Conservation (phyloP, 2,329 filamentous ascomycete species). For the Monilinia polystroma region DNA sequence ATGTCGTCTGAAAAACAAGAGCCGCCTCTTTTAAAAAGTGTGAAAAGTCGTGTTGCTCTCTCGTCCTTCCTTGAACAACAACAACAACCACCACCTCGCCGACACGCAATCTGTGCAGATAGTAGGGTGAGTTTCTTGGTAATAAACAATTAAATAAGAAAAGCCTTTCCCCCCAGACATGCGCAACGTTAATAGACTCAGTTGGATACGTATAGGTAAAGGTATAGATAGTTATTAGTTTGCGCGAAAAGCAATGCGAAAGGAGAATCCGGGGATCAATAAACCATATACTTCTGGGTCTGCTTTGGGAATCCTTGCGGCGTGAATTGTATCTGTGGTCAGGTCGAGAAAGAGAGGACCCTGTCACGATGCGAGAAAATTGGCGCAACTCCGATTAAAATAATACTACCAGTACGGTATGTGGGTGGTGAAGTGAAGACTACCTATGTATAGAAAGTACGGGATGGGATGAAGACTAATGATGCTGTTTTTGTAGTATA, state of each 20-base stretch:
- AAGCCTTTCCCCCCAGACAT: not conserved
- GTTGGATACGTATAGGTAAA: not conserved
- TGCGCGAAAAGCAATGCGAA: constrained; percentile 13
- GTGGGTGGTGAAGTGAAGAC: not conserved
- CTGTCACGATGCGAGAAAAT: constrained; percentile 32
- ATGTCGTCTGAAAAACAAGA: constrained; percentile 28
- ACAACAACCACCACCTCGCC: constrained; percentile 6
- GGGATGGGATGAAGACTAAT: too few species aligned
- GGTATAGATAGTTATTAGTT: not conserved
- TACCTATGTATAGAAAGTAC: too few species aligned
- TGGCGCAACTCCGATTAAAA: constrained; percentile 7
- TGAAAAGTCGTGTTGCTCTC: constrained; percentile 26
- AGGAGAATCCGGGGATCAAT: constrained; percentile 24
- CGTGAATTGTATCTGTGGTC: constrained; percentile 14
- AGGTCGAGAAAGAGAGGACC: constrained; percentile 27
- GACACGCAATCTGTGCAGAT: constrained; percentile 26
- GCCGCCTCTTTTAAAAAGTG: constrained; percentile 22
- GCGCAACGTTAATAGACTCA: not conserved
- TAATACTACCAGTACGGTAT: not conserved
- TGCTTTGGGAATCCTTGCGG: constrained; percentile 27
- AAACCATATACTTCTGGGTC: constrained; percentile 16
- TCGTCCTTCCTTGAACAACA: constrained; percentile 26
- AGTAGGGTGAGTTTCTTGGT: constrained; percentile 7
- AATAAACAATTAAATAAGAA: not conserved
- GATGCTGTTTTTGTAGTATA: not conserved